These are phyloP conservation scores for Yarrowia sp. DNA, from an alignment of 805 yeast species.

Conservation along the genomic window DNA sequence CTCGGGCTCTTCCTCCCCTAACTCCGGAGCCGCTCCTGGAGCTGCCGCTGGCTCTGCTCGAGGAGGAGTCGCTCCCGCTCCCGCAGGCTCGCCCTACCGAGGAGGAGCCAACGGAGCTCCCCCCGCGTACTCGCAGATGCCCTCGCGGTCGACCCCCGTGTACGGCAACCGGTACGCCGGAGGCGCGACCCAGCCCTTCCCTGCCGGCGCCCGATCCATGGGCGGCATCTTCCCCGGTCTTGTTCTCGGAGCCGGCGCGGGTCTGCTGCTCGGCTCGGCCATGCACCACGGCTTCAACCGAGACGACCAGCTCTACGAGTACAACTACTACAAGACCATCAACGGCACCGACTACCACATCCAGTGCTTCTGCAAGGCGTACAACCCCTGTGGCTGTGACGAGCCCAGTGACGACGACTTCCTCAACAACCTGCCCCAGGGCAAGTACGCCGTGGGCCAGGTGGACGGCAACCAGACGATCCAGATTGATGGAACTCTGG, in stretches of 20 bases:
- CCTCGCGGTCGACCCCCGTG: conserved; percentile 37
- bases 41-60: conserved; percentile 6
- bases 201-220: conserved; percentile 39
- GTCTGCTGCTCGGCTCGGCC: conserved; percentile 18
- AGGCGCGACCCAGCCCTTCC: conserved; percentile 40
- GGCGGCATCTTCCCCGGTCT: conserved; percentile 40
- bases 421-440: conserved; percentile 40
- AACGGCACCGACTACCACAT: conserved; percentile 43
- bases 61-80: conserved; percentile 26
- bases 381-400: conserved; percentile 44
- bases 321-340: conserved; percentile 42
- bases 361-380: conserved; percentile 42
- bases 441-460: conserved; percentile 25
- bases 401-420: conserved; percentile 37
- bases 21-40: background rate
- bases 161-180: conserved; percentile 40
- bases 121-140: conserved; percentile 30
- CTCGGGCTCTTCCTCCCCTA: conserved; percentile 5
- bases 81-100: conserved; percentile 31
- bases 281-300: conserved; percentile 35
- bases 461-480: conserved; percentile 35
- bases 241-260: conserved; percentile 38
- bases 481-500: conserved; percentile 43
- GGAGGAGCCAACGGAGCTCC: conserved; percentile 29
- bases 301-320: conserved; percentile 41